Conservation (phyloP, 495 filamentous ascomycete genomes). For the Aspergillus cavernicola region DNA sequence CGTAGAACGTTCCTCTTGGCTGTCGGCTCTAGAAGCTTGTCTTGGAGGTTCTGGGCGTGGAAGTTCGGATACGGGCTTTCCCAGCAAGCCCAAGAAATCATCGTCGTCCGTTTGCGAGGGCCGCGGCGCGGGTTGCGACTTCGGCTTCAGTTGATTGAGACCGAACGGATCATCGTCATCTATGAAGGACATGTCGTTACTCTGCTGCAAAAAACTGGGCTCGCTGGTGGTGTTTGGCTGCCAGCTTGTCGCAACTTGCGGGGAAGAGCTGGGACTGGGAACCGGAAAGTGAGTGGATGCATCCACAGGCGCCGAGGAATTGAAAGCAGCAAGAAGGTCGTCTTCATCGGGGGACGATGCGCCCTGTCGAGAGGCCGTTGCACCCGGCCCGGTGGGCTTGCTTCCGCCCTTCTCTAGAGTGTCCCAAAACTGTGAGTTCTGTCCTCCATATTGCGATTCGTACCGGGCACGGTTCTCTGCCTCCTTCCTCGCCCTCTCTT, state of each 20-base stretch:
- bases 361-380: constrained; percentile 50
- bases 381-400: constrained; percentile 23
- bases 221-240: constrained; percentile 19
- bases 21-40: constrained; percentile 38
- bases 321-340: constrained; percentile 62
- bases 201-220: constrained; percentile 18
- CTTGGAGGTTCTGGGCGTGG: constrained; percentile 36
- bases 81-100: constrained; percentile 84
- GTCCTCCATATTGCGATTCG: constrained; percentile 69
- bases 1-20: constrained; percentile 42
- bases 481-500: constrained; percentile 71
- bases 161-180: constrained; percentile 88
- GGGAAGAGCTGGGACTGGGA: constrained; percentile 35
- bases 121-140: constrained; percentile 31
- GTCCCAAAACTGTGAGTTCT: constrained; percentile 67
- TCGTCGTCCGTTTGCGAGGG: constrained; percentile 55
- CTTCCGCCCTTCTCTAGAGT: constrained; percentile 48
- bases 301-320: constrained; percentile 57
- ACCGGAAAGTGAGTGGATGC: constrained; percentile 57
- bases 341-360: constrained; percentile 44
- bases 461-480: constrained; percentile 64
- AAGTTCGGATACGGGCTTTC: constrained; percentile 80
- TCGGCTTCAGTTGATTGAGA: constrained; percentile 59
- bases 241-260: constrained; percentile 19
- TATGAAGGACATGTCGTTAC: constrained; percentile 18